phyloP scores from a whole-genome alignment of 2,329 filamentous ascomycete species.

The Cladosporium phlei region DNA sequence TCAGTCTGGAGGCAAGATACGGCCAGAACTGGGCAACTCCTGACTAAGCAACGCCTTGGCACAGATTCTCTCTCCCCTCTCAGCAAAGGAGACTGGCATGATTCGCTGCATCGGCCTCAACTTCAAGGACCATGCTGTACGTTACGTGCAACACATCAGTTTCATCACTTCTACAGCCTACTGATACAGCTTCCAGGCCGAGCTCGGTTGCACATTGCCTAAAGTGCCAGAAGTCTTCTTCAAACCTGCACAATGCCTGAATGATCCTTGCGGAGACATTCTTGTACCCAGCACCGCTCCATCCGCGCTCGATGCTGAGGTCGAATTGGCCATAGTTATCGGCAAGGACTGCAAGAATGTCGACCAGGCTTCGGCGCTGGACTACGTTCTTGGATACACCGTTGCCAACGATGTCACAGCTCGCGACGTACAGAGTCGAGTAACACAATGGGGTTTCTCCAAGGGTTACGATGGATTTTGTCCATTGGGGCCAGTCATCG shows the following conservation, averaged over 20 bases:
- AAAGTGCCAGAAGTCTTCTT: slow-evolving; percentile 52
- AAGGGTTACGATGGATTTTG: slow-evolving; percentile 57
- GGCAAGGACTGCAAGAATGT: slow-evolving; percentile 52
- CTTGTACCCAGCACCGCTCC: slow-evolving; percentile 52
- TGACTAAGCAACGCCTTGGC: slow-evolving; percentile 19
- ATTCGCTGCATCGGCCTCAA: slow-evolving; percentile 59
- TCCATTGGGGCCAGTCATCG: slow-evolving; percentile 41
- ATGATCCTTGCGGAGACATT: slow-evolving; percentile 50
- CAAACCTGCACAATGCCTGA: slow-evolving; percentile 53
- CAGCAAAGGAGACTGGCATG: slow-evolving; percentile 48
- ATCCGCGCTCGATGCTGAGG: slow-evolving; percentile 50
- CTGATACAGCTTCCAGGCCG: slow-evolving; percentile 21
- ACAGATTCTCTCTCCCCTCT: slow-evolving; percentile 48
- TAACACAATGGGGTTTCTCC: slow-evolving; percentile 55
- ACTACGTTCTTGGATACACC: slow-evolving; percentile 61
- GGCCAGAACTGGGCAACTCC: neutral
- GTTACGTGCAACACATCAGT: slow-evolving; percentile 15
- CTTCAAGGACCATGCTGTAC: slow-evolving; percentile 26
- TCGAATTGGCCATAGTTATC: slow-evolving; percentile 56
- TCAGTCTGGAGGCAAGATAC: neutral
- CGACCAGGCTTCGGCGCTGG: slow-evolving; percentile 51
- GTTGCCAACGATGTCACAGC: slow-evolving; percentile 60
- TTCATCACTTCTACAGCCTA: neutral
- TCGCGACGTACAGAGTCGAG: slow-evolving; percentile 51
- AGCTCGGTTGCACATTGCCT: slow-evolving; percentile 51